A percentile compares a stretch with the other conserved stretches of the same genome.
Evolutionary conservation across 495 filamentous ascomycete genomes (phyloP).

Genomic region (Penicillium mononematosum): DNA sequence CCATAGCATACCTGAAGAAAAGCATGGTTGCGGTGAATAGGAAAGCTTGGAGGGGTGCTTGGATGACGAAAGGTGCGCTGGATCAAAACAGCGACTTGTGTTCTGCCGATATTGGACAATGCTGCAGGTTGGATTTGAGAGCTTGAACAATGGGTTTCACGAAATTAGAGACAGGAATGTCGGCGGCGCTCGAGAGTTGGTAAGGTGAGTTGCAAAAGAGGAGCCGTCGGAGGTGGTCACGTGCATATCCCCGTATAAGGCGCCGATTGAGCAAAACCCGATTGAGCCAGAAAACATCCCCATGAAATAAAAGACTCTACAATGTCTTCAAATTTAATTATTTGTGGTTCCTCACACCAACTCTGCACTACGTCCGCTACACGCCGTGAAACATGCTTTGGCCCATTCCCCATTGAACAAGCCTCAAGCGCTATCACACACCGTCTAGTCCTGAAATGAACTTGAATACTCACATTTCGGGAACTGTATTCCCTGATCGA

Average conservation of each 20-base stretch:
- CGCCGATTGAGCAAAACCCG: neutral
- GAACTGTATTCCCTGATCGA: neutral
- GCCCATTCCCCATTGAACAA: neutral
- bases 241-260: slow-evolving; percentile 1
- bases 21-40: slow-evolving; percentile 36
- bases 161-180: neutral
- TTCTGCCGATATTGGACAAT: neutral
- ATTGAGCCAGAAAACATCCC: neutral
- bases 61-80: neutral
- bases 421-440: neutral
- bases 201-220: slow-evolving; percentile 2
- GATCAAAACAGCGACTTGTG: neutral
- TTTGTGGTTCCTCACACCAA: neutral
- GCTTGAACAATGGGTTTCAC: neutral
- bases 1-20: slow-evolving; percentile 45
- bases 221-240: slow-evolving; percentile 2
- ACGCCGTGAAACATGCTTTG: neutral
- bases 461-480: neutral
- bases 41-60: slow-evolving; percentile 13
- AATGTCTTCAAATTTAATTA: neutral
- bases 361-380: neutral
- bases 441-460: neutral
- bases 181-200: neutral
- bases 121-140: neutral
- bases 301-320: neutral